A percentile compares a stretch with the other conserved stretches of the same genome.
Conservation (phyloP, 2,329 filamentous ascomycete species). For the Fusarium mexicanum region DNA sequence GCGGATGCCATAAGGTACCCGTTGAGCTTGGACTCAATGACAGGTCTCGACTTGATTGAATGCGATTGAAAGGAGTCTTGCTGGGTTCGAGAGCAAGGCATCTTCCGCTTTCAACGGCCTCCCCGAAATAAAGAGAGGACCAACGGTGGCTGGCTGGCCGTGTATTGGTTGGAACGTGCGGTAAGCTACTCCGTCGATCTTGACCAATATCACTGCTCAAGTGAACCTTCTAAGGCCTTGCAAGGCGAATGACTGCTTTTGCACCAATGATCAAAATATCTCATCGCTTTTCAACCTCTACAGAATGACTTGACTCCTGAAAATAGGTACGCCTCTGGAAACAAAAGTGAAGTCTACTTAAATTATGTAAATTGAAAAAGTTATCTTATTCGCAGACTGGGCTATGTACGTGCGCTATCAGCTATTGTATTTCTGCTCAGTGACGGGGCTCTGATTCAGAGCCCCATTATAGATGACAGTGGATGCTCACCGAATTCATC, state of each 20-base stretch:
- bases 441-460: background rate
- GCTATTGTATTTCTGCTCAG: background rate
- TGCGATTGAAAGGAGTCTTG: background rate
- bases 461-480: slow-evolving; percentile 24
- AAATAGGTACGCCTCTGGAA: background rate
- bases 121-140: background rate
- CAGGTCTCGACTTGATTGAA: background rate
- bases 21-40: background rate
- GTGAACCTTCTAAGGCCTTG: background rate
- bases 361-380: background rate
- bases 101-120: slow-evolving; percentile 14
- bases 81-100: background rate
- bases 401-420: background rate
- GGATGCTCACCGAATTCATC: slow-evolving; percentile 26
- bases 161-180: background rate
- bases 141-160: background rate
- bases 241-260: background rate
- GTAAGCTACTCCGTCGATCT: background rate
- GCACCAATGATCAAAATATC: background rate
- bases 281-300: background rate
- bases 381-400: background rate
- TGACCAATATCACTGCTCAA: background rate
- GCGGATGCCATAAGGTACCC: background rate
- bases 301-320: background rate
- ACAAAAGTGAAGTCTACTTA: background rate